phyloP scores from a whole-genome alignment of 192 early-diverging fungal species.

The Mortierella antarctica region DNA sequence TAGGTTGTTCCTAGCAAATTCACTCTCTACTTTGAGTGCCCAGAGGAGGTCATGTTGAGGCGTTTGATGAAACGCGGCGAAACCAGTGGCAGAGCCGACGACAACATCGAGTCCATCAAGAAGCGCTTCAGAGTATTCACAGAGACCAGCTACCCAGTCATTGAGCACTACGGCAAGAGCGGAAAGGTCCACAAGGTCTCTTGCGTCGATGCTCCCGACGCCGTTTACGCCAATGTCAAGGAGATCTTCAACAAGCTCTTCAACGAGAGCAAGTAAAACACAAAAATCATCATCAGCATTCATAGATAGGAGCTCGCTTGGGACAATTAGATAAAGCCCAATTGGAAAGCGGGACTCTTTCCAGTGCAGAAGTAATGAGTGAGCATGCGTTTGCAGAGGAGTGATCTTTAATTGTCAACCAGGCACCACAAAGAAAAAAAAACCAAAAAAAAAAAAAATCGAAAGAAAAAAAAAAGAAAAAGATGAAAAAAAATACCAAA shows the following conservation, averaged over 20 bases:
- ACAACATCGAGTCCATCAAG: constrained; percentile 95
- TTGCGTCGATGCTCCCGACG: constrained; percentile 71
- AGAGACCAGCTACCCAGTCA: constrained; percentile 92
- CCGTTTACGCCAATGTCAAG: constrained; percentile 75
- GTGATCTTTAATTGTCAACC: too few species aligned
- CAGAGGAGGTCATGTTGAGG: constrained; percentile 90
- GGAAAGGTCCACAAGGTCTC: constrained; percentile 85
- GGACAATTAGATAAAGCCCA: too few species aligned
- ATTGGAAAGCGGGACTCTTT: too few species aligned
- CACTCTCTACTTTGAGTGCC: constrained; percentile 95
- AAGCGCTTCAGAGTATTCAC: constrained; percentile 92
- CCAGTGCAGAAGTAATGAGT: too few species aligned
- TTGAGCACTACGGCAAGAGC: constrained; percentile 80
- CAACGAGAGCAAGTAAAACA: constrained; percentile 17
- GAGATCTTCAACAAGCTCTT: constrained; percentile 64
- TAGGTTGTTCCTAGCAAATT: constrained; percentile 76
- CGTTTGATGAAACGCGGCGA: constrained; percentile 94
- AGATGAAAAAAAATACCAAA: not conserved
- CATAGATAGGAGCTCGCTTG: not conserved
- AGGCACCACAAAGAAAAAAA: not conserved
- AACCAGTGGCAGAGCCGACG: constrained; percentile 92
- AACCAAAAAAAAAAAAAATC: not conserved
- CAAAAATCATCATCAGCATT: not conserved
- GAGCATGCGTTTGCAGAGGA: too few species aligned
- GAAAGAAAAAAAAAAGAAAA: not conserved